Base-by-base conservation (phyloP, 768 basidiomycete genomes). In the Guyanaporus albipodus region DNA sequence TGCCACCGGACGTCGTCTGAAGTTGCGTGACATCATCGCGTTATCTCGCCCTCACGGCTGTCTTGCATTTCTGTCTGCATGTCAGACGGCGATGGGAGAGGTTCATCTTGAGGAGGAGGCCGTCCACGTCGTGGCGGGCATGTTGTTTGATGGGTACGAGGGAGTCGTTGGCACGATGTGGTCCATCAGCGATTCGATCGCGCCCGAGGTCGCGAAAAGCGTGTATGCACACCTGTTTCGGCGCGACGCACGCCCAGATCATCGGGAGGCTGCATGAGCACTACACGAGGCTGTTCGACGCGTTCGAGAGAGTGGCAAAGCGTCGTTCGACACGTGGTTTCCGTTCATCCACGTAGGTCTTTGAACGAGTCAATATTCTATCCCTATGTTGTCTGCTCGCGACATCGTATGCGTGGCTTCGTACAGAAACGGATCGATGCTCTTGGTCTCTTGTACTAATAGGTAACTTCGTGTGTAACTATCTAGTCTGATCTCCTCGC, bases 131-230 rank as follows among this genome's bases (percentile, higher is more conserved):
- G 10, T 19, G 17, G 27, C 38, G 18, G 36, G 36, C 4, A 70
- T 76, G 67, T 51, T 70, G 23, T 48, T 60, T 19, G 55, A 55
- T 0, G 68, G 67, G 2, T 69, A 56, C 40, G 38, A 35, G 21
- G 57, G 63, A 4, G 71, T 69, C 8, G 57, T 76, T 18, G 74
- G 60, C 6, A 76, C 74, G 19, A 63, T 76, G 70, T 75, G 74
- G 73, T 67, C 64, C 14, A 70, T 74, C 35, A 49, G 51, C n/a
- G 75, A 76, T 45, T 46, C 48, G 1, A 61, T 69, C 44, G 74
- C 67, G 2, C 68, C 70, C 7, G 4, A 35, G 2, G 53, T 74
- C 40, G 61, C 68, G 6, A 48, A 53, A 23, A 51, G 54, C 19
- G 34, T 44, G 4, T 44, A 44, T 5, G 33, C 7, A 8, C 23